These are phyloP conservation scores for Austroboletus olivaceoglutinosus DNA, from an alignment of 1,284 basidiomycete genomes.

Conservation along the genomic window DNA sequence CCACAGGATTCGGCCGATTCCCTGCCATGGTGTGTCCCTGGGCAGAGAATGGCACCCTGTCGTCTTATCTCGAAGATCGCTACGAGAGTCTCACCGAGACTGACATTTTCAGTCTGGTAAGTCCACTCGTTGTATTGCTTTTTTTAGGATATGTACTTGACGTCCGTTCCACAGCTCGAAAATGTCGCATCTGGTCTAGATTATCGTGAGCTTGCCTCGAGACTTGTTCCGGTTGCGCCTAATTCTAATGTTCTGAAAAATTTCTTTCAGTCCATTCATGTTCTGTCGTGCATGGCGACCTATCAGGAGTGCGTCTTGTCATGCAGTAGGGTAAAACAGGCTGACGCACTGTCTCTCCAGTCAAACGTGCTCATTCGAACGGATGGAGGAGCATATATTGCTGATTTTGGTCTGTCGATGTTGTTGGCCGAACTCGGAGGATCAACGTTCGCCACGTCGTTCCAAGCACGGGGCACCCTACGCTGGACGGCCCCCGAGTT, in stretches of 20 bases:
- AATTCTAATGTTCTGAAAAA: background rate
- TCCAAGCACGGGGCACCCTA: constrained; percentile 10
- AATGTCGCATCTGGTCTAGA: constrained; percentile 19
- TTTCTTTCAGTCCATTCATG: constrained; percentile 20
- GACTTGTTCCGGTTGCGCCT: background rate
- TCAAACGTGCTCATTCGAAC: constrained; percentile 17
- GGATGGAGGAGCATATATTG: constrained; percentile 7
- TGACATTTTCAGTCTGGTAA: too few species aligned
- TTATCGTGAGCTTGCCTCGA: constrained; percentile 24
- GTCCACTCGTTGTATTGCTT: too few species aligned
- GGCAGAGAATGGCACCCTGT: too few species aligned
- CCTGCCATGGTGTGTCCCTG: too few species aligned
- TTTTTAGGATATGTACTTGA: too few species aligned
- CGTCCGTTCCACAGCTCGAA: background rate
- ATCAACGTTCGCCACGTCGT: constrained; percentile 12
- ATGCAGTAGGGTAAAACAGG: background rate
- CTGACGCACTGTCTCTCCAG: constrained; percentile 7
- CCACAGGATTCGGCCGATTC: background rate
- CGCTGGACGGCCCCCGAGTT: constrained; percentile 22
- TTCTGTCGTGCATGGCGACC: constrained; percentile 16
- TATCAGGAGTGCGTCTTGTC: constrained; percentile 22
- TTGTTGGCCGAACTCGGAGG: constrained; percentile 18
- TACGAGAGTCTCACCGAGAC: too few species aligned
- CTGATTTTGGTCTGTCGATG: constrained; percentile 21
- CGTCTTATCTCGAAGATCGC: too few species aligned